These are phyloP conservation scores for Pichia membranifaciens DNA, from an alignment of 805 yeast genomes.

Conservation along the genomic window DNA sequence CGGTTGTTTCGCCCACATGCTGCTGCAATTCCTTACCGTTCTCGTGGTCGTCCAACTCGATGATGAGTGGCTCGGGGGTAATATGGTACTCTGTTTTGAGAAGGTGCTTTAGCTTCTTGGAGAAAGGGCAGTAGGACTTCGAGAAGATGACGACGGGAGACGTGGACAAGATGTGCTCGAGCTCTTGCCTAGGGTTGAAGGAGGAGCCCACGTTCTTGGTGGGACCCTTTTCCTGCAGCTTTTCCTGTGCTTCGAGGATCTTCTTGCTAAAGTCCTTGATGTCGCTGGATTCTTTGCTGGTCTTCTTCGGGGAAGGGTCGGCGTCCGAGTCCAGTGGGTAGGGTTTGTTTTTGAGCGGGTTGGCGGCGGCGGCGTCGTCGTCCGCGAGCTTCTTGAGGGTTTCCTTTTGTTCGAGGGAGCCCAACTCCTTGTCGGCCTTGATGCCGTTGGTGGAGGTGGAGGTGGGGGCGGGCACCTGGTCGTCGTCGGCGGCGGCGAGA, in stretches of 20 bases:
- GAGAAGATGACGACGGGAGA: slow-evolving; percentile 66
- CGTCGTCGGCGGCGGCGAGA: neutral
- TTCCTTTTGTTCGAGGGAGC: slow-evolving; percentile 11
- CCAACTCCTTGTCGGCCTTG: slow-evolving; percentile 8
- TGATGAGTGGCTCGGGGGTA: slow-evolving; percentile 63
- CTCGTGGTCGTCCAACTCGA: slow-evolving; percentile 77
- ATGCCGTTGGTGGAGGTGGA: slow-evolving; percentile 3
- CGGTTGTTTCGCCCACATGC: slow-evolving; percentile 61
- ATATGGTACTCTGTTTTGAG: slow-evolving; percentile 59
- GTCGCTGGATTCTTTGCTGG: neutral
- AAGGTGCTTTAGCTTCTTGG: slow-evolving; percentile 62
- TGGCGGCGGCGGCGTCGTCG: neutral
- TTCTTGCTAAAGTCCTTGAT: slow-evolving; percentile 1
- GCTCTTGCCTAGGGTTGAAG: slow-evolving; percentile 50
- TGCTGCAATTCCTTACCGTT: slow-evolving; percentile 73
- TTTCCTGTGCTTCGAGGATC: slow-evolving; percentile 9
- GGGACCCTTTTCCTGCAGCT: slow-evolving; percentile 6
- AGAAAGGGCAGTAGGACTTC: slow-evolving; percentile 68
- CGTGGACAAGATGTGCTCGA: slow-evolving; percentile 48
- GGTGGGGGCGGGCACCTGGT: neutral
- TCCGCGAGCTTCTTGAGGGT: neutral
- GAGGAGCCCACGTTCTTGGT: slow-evolving; percentile 9
- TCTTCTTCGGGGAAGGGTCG: neutral
- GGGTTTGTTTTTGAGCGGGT: neutral
- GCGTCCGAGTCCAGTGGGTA: neutral